A percentile compares a stretch with the other conserved stretches of the same genome.
Conservation (phyloP, 768 basidiomycete species). For the Leccinellum rugosiceps region DNA sequence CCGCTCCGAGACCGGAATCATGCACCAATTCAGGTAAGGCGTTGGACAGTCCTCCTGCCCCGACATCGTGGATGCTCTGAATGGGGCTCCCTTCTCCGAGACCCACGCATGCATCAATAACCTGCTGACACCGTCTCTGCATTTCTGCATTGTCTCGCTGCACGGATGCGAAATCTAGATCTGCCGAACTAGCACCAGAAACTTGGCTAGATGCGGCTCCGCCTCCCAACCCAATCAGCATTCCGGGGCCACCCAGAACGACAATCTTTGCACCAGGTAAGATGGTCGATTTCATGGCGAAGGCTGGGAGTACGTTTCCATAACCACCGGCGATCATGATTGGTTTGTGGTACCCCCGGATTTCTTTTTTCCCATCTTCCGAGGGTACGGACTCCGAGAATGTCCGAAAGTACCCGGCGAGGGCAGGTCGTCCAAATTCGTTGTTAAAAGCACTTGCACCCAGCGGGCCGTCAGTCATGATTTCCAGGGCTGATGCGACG, state of each 20-base stretch:
- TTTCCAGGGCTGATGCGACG: conserved; percentile 90
- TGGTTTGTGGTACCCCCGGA: conserved; percentile 98
- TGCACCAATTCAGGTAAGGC: conserved; percentile 97
- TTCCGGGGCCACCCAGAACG: conserved; percentile 92
- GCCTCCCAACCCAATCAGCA: conserved; percentile 95
- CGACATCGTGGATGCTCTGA: conserved; percentile 96
- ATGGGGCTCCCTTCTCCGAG: conserved; percentile 67
- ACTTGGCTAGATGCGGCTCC: conserved; percentile 95
- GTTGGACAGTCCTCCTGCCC: conserved; percentile 95
- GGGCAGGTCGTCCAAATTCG: conserved; percentile 92
- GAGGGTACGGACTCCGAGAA: conserved; percentile 76
- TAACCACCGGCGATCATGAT: conserved; percentile 99
- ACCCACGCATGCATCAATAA: conserved; percentile 87
- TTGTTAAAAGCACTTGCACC: conserved; percentile 97
- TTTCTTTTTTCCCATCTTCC: conserved; percentile 49
- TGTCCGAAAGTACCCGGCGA: conserved; percentile 93
- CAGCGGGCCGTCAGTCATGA: conserved; percentile 95
- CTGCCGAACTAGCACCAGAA: conserved; percentile 85
- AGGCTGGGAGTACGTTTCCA: conserved; percentile 85
- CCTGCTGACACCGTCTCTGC: conserved; percentile 95
- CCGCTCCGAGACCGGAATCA: conserved; percentile 88
- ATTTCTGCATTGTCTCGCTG: conserved; percentile 99
- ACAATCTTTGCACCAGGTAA: conserved; percentile 81
- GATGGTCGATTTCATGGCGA: conserved; percentile 77
- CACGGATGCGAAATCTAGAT: conserved; percentile 95